phyloP scores from a whole-genome alignment of 2,329 filamentous ascomycete species.

The Paraphoma sp. region DNA sequence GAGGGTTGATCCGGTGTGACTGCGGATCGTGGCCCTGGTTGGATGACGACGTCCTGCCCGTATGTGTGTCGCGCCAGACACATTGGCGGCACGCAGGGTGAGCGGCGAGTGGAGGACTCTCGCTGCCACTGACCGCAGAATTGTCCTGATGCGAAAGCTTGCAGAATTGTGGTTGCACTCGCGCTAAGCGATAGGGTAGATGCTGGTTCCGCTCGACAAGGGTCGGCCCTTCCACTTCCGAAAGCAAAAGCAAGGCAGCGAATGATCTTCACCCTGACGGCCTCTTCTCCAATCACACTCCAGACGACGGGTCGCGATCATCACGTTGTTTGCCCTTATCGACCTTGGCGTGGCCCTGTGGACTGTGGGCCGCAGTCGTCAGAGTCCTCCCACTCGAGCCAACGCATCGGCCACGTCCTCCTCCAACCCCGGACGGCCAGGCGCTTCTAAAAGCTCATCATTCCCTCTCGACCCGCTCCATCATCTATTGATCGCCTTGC shows the following conservation, averaged over 20 bases:
- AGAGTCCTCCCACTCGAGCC: constrained; percentile 38
- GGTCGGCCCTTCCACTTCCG: constrained; percentile 15
- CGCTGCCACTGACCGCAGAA: constrained; percentile 30
- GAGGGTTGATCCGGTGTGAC: constrained; percentile 15
- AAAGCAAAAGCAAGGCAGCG: constrained; percentile 33
- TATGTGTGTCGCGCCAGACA: constrained; percentile 24
- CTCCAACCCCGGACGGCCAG: neutral
- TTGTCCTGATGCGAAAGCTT: constrained; percentile 22
- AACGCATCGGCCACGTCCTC: constrained; percentile 35
- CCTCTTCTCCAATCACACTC: constrained; percentile 26
- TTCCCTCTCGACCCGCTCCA: constrained; percentile 27
- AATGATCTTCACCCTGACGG: constrained; percentile 21
- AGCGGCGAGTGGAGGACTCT: constrained; percentile 19
- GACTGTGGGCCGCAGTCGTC: constrained; percentile 31
- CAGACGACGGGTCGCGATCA: constrained; percentile 19
- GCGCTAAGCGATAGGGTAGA: constrained; percentile 27
- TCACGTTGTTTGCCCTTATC: constrained; percentile 37
- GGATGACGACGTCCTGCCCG: constrained; percentile 24
- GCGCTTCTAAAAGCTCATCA: constrained; percentile 33
- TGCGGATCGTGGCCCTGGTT: constrained; percentile 11
- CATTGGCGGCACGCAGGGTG: constrained; percentile 20
- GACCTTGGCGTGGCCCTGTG: constrained; percentile 27
- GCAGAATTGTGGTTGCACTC: constrained; percentile 29
- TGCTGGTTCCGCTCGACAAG: constrained; percentile 12
- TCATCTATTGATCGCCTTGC: constrained; percentile 38